Conservation (phyloP, 371 early-diverging fungal species). For the Mucor ambiguus region DNA sequence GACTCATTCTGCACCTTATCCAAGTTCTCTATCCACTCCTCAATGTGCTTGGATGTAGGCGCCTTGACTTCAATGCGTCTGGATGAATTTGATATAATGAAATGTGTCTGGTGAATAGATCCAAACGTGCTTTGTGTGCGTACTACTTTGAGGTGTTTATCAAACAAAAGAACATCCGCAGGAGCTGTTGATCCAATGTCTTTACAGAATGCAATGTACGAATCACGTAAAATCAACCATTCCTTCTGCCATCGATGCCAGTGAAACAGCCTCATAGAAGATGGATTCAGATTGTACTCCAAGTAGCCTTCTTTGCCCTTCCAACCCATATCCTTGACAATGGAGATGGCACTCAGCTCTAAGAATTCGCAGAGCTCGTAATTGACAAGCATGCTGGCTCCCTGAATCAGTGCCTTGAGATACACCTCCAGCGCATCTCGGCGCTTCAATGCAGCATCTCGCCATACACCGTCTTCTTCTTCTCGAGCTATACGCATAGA, state of each 20-base stretch:
- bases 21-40: conserved; percentile 66
- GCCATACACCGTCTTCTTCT: conserved; percentile 31
- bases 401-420: conserved; percentile 56
- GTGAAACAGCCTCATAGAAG: conserved; percentile 22
- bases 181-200: conserved; percentile 52
- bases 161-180: conserved; percentile 72
- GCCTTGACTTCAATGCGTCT: conserved; percentile 68
- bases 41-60: conserved; percentile 59
- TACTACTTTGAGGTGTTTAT: conserved; percentile 57
- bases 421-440: conserved; percentile 66
- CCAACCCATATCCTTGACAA: conserved; percentile 79
- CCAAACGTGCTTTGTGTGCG: conserved; percentile 21
- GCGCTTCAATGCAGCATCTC: conserved; percentile 54
- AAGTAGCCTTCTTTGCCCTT: conserved; percentile 85
- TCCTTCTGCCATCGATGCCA: conserved; percentile 56
- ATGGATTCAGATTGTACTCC: conserved; percentile 47
- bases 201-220: conserved; percentile 60
- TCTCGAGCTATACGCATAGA: conserved; percentile 36
- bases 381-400: conserved; percentile 53
- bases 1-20: conserved; percentile 57
- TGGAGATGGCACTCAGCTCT: conserved; percentile 72
- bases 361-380: conserved; percentile 79
- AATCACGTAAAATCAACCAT: conserved; percentile 68
- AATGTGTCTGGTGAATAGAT: conserved; percentile 48
- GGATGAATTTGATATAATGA: conserved; percentile 49